phyloP scores from a whole-genome alignment of 2,329 filamentous ascomycete species.

The Trichoderma sp. region DNA sequence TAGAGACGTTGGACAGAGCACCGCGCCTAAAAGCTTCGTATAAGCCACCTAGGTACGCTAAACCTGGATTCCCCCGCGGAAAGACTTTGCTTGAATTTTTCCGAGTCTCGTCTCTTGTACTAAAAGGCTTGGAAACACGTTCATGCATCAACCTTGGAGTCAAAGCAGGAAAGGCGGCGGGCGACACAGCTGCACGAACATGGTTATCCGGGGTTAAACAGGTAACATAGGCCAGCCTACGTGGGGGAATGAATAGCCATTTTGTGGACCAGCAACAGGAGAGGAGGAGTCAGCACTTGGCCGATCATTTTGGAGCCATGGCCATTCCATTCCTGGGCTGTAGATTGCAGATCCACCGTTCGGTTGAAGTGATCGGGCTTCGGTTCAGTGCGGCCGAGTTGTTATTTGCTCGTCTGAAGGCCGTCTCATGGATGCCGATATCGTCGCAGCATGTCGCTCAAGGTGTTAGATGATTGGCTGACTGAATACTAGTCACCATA shows the following conservation, averaged over 20 bases:
- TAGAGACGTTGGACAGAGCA: neutral
- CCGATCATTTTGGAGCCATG: neutral
- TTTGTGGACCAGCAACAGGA: neutral
- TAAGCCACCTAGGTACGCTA: neutral
- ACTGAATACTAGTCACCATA: neutral
- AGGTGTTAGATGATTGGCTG: neutral
- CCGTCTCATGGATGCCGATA: neutral
- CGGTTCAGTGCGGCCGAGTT: neutral
- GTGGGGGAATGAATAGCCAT: conserved; percentile 9
- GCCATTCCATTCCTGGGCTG: neutral
- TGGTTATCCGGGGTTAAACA: neutral
- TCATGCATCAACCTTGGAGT: neutral
- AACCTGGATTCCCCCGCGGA: neutral
- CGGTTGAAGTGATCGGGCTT: neutral
- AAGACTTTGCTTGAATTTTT: neutral
- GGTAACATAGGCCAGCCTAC: conserved; percentile 3
- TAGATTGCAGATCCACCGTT: neutral
- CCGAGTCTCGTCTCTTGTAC: neutral
- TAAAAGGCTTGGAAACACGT: neutral
- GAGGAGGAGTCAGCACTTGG: neutral
- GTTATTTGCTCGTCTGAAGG: neutral
- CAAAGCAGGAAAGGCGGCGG: neutral
- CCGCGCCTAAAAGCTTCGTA: conserved; percentile 8
- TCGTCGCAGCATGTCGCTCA: neutral
- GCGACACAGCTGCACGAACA: neutral